phyloP scores from a whole-genome alignment of 345 rosid genomes.

The Bruguiera parviflora region DNA sequence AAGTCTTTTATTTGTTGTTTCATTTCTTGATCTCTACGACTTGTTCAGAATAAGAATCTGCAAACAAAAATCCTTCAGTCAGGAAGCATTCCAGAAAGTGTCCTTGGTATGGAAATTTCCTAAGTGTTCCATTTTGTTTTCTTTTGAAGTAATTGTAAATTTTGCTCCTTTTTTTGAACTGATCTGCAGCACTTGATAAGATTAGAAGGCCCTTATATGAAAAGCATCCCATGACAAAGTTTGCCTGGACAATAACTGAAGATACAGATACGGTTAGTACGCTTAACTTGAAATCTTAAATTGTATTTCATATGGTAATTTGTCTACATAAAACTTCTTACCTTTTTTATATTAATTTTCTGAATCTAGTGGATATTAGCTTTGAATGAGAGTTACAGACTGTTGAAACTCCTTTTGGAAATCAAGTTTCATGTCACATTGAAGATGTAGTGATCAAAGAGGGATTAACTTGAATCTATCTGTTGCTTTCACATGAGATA shows the following conservation, averaged over 20 bases:
- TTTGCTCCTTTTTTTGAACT: constrained; percentile 17
- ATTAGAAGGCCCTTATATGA: constrained; percentile 83
- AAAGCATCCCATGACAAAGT: constrained; percentile 90
- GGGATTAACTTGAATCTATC: background rate
- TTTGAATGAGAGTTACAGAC: background rate
- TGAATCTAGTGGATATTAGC: background rate
- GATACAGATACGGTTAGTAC: constrained; percentile 78
- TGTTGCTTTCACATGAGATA: background rate
- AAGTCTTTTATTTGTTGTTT: background rate
- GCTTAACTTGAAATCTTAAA: constrained; percentile 1
- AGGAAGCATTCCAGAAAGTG: constrained; percentile 53
- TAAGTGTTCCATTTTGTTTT: constrained; percentile 4
- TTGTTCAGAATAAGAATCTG: constrained; percentile 56
- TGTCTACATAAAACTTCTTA: constrained; percentile 3
- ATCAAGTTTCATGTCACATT: background rate
- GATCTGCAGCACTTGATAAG: constrained; percentile 74
- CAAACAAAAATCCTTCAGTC: constrained; percentile 64
- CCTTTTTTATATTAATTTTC: background rate
- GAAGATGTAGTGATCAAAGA: background rate
- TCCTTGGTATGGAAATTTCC: constrained; percentile 52
- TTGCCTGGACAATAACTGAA: constrained; percentile 83
- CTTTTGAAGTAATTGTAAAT: constrained; percentile 13
- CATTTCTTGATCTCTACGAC: background rate
- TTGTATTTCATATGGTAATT: background rate
- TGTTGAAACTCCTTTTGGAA: background rate